Evolutionary conservation across 495 filamentous ascomycete genomes (phyloP), one percentile per base, ranked within the genome.

Genomic region (Chaetomidium leptoderma): DNA sequence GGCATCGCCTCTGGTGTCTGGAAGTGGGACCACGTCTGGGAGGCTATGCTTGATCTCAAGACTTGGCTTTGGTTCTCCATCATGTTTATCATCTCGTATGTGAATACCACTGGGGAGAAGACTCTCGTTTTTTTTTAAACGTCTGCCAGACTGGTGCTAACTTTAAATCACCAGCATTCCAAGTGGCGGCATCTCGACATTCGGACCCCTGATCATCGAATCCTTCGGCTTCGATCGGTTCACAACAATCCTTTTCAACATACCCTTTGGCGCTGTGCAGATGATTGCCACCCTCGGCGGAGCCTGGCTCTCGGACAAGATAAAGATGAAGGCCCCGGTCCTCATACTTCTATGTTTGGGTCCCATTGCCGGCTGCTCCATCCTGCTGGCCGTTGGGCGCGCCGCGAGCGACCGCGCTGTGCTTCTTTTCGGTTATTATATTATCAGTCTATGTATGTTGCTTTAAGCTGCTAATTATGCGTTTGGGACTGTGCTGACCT

Each of bases 211-310:
- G 44, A 47, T 47, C 27, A 47, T 47, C 27, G 26, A 47, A 19
- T 47, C 44, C 4, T 47, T 47, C 44, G 44, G 44, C 27, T 47
- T 47, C 44, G 44, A 47, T 16, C 24, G 44, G 16, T 47, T 47
- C 26, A 47, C 44, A 1, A 47, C 44, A 13, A 47, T 47, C 44
- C 44, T 47, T 27, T 47, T 47, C 27, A 47, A 47, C 44, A 47
- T 47, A 1, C 44, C 44, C 44, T 47, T 47, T 13, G 44, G 44
- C 44, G 44, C 44, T 0, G 44, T 47, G 14, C 44, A 47, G 44
- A 47, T 47, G 27, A 47, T 47, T 9, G 44, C 44, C 26, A 47
- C 44, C 16, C 44, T 47, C 44, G 44, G 44, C 27, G 44, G 44
- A 3, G 44, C 44, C 27, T 47, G 44, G 44, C 44, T 47, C 16